Evolutionary conservation across 2,329 filamentous ascomycete genomes (phyloP), one percentile per base, ranked within the genome.

Genomic region (Neonectria magnoliae): DNA sequence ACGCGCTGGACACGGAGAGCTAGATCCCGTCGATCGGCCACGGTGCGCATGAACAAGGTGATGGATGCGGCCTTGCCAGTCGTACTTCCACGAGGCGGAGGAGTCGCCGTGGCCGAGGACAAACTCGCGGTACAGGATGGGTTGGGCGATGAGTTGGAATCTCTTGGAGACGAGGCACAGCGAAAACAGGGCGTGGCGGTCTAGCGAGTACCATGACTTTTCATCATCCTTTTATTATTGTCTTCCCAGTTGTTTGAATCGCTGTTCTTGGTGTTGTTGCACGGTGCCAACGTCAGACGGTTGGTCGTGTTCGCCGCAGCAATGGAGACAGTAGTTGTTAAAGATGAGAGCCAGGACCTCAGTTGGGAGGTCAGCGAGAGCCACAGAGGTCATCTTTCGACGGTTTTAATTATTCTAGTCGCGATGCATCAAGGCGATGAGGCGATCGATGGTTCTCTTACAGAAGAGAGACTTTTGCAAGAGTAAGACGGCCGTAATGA

Each of bases 121-220:
- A 14, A 68, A 67, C n/a, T 68, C 58, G 9, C 60, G 57, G 20
- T 65, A 36, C 8, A 64, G 5, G 1, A 59, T 16, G 3, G 52
- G 51, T 5, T 64, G 53, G 0, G 60, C 50, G 36, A 67, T n/a
- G 14, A 41, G 22, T 14, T 22, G 29, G 25, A 61, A 22, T 1
- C 31, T 5, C 41, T 5, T 62, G 0, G 60, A 68, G 1, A 45
- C n/a, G 5, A 61, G 9, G 1, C 48, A 60, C 6, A 60, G 53
- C 3, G 57, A 64, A n/a, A 44, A 57, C 5, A 68, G 50, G 2
- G 50, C 7, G 2, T 58, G 41, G 9, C 57, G 51, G 1, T 62
- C n/a, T 8, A 64, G 13, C 1, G 36, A 42, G 27, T 59, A 61
- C 50, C 50, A 59, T 2, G 64, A 56, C 10, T 2, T 42, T 11